Evolutionary conservation across 495 filamentous ascomycete species (phyloP).

Genomic region (Terfezia boudieri): DNA sequence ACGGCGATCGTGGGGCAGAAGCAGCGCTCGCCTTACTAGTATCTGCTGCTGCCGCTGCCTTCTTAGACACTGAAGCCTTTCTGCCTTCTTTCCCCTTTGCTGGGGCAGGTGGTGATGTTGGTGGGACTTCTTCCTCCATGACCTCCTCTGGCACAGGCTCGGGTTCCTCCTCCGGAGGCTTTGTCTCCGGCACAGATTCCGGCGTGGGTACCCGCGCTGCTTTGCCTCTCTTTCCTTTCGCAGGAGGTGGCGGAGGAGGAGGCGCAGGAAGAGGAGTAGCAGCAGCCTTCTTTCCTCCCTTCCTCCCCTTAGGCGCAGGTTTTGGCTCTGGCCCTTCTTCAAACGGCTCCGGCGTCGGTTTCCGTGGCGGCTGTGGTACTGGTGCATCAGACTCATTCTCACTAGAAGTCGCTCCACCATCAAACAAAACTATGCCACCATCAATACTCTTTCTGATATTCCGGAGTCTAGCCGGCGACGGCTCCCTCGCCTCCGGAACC

Average conservation of each 20-base stretch:
- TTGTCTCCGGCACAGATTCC: slow-evolving; percentile 10
- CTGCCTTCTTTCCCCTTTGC: background rate
- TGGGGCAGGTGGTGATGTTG: background rate
- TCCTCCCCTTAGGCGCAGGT: background rate
- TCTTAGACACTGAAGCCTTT: too few species aligned
- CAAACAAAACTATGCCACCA: background rate
- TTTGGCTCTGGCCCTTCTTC: background rate
- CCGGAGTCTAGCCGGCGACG: background rate
- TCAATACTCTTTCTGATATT: background rate
- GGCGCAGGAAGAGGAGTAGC: background rate
- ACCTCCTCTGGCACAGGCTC: slow-evolving; percentile 15
- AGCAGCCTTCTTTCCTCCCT: background rate
- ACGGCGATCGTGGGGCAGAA: too few species aligned
- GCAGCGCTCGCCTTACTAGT: too few species aligned
- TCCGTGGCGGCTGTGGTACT: background rate
- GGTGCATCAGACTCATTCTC: background rate
- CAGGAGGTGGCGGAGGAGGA: background rate
- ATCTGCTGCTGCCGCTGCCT: too few species aligned
- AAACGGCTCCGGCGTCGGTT: background rate
- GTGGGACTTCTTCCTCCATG: background rate
- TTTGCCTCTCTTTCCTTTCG: slow-evolving; percentile 15
- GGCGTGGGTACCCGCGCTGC: slow-evolving; percentile 6
- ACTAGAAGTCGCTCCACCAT: background rate
- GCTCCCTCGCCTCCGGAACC: background rate
- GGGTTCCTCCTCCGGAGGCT: slow-evolving; percentile 15